Evolutionary conservation across 306 rosid genomes (phyloP).

Genomic region (Astragalus membranaceus): DNA sequence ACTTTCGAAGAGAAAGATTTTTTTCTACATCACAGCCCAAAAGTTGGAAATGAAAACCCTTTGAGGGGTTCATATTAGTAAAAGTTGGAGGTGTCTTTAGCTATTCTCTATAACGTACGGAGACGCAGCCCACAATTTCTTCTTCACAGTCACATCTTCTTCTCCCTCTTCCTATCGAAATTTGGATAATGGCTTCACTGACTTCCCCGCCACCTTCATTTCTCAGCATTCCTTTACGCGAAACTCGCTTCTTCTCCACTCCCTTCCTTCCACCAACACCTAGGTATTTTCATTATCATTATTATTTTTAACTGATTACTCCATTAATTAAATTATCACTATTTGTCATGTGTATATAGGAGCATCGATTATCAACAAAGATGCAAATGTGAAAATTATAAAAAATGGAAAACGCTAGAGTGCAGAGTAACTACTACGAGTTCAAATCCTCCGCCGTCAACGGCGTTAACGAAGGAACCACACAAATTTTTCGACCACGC

Average conservation of each 20-base stretch:
- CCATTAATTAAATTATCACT: background rate
- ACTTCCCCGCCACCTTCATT: constrained; percentile 21
- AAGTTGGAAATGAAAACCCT: no score
- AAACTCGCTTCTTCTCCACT: constrained; percentile 21
- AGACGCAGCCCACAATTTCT: background rate
- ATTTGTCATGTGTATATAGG: background rate
- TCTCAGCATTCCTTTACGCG: background rate
- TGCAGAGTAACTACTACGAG: constrained; percentile 8
- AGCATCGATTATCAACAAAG: background rate
- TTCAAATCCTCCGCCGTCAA: background rate
- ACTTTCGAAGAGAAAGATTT: no score
- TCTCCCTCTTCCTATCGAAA: background rate
- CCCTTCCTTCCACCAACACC: constrained; percentile 5
- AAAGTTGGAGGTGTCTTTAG: no score
- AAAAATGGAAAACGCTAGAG: background rate
- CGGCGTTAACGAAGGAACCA: constrained; percentile 47
- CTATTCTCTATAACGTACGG: no score
- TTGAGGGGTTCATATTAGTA: no score
- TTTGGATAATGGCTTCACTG: constrained; percentile 30
- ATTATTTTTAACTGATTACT: background rate
- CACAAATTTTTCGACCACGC: constrained; percentile 89
- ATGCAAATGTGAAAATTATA: background rate
- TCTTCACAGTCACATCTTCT: background rate
- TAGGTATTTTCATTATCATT: background rate
- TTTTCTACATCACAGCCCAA: no score